A percentile compares a stretch with the other conserved stretches of the same genome.
Evolutionary conservation across 116 monocot genomes (phyloP).

Genomic region (Papilionanthe hybrid): DNA sequence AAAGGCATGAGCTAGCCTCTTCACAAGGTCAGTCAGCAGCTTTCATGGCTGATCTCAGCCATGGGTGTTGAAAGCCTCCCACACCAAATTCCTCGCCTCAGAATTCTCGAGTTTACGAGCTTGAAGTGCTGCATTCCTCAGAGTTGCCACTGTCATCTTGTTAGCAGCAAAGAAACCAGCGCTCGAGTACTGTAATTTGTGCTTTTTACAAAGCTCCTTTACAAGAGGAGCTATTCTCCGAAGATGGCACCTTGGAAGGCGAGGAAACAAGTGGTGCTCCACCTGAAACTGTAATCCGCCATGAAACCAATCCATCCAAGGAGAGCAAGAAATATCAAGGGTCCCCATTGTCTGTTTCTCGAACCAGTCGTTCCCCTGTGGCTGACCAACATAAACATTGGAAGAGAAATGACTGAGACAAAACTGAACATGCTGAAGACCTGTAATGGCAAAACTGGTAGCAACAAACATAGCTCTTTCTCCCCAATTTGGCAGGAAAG

Average conservation of each 20-base stretch:
- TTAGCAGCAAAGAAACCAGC: constrained; percentile 11
- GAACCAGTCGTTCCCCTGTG: constrained; percentile 22
- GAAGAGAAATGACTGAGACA: constrained; percentile 16
- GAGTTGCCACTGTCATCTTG: constrained; percentile 8
- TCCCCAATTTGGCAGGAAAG: constrained; percentile 11
- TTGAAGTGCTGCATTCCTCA: constrained; percentile 14
- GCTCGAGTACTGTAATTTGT: constrained; percentile 13
- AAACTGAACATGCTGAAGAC: constrained; percentile 20
- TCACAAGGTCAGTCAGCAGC: neutral
- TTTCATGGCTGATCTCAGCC: neutral
- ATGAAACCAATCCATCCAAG: constrained; percentile 28
- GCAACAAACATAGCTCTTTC: constrained; percentile 9
- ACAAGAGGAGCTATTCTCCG: constrained; percentile 16
- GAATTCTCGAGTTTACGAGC: neutral
- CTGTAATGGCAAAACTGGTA: constrained; percentile 10
- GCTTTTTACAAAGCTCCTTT: constrained; percentile 23
- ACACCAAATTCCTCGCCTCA: constrained; percentile 6
- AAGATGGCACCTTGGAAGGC: constrained; percentile 14
- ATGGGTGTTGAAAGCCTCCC: constrained; percentile 16
- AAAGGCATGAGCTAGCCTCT: too few relatives aligned
- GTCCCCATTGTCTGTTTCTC: constrained; percentile 25
- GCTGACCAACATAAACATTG: constrained; percentile 15
- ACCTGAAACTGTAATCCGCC: constrained; percentile 26
- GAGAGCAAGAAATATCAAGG: constrained; percentile 14
- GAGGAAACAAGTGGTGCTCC: constrained; percentile 20